Conservation (phyloP, 257 asterid species). For the Capsicum rhomboideum region DNA sequence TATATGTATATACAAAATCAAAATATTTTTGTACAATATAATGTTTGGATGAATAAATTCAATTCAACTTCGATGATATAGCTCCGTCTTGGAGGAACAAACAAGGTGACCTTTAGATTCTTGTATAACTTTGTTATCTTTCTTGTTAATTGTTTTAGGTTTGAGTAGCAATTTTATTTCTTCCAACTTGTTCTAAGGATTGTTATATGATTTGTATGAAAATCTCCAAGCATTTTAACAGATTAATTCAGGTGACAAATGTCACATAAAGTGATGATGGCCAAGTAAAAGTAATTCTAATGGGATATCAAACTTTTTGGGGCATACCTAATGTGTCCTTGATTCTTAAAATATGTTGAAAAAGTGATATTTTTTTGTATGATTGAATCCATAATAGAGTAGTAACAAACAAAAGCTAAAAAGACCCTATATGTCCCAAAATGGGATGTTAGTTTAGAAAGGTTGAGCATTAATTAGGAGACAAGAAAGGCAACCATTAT, state of each 20-base stretch:
- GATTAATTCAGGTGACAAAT: neutral
- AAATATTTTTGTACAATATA: no score
- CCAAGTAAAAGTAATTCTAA: neutral
- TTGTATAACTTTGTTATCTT: neutral
- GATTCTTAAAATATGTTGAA: neutral
- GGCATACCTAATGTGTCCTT: neutral
- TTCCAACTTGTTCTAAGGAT: neutral
- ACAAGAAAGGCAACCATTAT: neutral
- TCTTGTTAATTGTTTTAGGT: neutral
- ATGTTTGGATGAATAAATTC: no score
- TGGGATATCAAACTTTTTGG: neutral
- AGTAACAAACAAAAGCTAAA: neutral
- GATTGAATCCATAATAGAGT: constrained; percentile 1
- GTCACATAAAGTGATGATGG: neutral
- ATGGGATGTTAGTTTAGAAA: neutral
- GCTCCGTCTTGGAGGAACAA: no score
- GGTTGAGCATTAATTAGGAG: neutral
- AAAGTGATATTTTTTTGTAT: neutral
- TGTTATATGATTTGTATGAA: neutral
- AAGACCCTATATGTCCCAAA: neutral
- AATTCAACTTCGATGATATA: no score
- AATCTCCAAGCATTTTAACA: neutral
- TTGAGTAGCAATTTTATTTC: neutral
- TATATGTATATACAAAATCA: no score
- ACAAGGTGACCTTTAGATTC: no score